Conservation (phyloP, 2,329 filamentous ascomycete species). For the Talaromyces sp. region DNA sequence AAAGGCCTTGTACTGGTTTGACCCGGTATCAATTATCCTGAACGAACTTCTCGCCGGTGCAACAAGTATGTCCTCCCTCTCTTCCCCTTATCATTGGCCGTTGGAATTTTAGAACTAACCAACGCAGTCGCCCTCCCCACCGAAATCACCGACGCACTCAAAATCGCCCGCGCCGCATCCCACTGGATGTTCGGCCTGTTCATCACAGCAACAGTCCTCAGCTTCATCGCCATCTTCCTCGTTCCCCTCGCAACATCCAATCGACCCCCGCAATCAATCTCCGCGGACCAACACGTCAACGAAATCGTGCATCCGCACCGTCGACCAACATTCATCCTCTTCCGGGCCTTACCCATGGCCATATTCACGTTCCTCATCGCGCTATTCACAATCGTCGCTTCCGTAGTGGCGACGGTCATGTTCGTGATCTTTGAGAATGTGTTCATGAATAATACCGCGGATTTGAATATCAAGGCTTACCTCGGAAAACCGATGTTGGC, state of each 20-base stretch:
- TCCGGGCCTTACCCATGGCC: conserved; percentile 64
- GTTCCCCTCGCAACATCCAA: conserved; percentile 53
- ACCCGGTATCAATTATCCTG: conserved; percentile 78
- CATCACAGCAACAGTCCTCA: conserved; percentile 67
- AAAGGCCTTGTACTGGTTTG: conserved; percentile 78
- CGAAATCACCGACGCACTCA: conserved; percentile 69
- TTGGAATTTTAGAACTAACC: conserved; percentile 16
- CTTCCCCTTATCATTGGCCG: not conserved
- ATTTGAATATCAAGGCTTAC: conserved; percentile 72
- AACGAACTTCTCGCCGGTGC: conserved; percentile 78
- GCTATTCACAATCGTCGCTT: conserved; percentile 66
- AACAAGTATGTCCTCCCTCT: conserved; percentile 54
- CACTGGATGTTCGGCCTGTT: conserved; percentile 90
- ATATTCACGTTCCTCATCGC: conserved; percentile 67
- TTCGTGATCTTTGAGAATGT: conserved; percentile 78
- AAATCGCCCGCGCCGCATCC: conserved; percentile 70
- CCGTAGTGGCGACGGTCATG: conserved; percentile 77
- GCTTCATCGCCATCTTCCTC: conserved; percentile 69
- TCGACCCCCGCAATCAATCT: conserved; percentile 36
- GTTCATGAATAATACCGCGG: conserved; percentile 63
- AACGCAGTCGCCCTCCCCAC: conserved; percentile 69
- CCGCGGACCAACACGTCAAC: conserved; percentile 30
- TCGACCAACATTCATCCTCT: conserved; percentile 36
- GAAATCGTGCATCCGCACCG: conserved; percentile 35
- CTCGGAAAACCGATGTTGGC: conserved; percentile 74